phyloP scores from a whole-genome alignment of 495 filamentous ascomycete species.

The Hypoxylon perforatum region DNA sequence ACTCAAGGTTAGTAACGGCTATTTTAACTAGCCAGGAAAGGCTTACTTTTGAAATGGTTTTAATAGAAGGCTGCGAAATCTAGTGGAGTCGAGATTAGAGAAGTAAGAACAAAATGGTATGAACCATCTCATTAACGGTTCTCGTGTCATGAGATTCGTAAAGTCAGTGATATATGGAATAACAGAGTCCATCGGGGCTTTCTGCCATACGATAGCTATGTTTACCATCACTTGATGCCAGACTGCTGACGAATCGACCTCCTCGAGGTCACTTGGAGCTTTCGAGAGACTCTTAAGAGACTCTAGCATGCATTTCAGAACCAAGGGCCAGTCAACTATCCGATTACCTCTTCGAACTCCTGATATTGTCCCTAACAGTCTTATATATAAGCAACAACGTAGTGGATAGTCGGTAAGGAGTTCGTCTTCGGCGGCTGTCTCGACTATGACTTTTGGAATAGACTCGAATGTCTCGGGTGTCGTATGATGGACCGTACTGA shows the following conservation, averaged over 20 bases:
- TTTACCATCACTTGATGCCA: conserved; percentile 69
- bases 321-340: conserved; percentile 74
- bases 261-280: conserved; percentile 48
- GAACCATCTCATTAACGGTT: conserved; percentile 74
- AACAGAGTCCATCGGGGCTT: conserved; percentile 82
- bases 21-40: background rate
- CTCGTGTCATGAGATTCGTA: conserved; percentile 71
- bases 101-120: conserved; percentile 85
- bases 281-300: conserved; percentile 61
- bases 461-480: conserved; percentile 74
- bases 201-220: conserved; percentile 74
- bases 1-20: conserved; percentile 33
- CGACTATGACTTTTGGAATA: conserved; percentile 67
- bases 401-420: conserved; percentile 46
- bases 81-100: conserved; percentile 74
- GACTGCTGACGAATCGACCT: conserved; percentile 55
- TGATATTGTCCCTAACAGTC: conserved; percentile 72
- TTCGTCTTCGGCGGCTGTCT: conserved; percentile 55
- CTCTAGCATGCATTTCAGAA: conserved; percentile 68
- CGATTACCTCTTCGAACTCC: conserved; percentile 82
- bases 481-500: conserved; percentile 84
- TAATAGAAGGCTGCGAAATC: conserved; percentile 79
- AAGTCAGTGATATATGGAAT: conserved; percentile 73
- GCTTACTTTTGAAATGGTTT: conserved; percentile 82
- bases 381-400: conserved; percentile 64